Conservation (phyloP, 148 eudicot species). For the Amaranthus palmeri region DNA sequence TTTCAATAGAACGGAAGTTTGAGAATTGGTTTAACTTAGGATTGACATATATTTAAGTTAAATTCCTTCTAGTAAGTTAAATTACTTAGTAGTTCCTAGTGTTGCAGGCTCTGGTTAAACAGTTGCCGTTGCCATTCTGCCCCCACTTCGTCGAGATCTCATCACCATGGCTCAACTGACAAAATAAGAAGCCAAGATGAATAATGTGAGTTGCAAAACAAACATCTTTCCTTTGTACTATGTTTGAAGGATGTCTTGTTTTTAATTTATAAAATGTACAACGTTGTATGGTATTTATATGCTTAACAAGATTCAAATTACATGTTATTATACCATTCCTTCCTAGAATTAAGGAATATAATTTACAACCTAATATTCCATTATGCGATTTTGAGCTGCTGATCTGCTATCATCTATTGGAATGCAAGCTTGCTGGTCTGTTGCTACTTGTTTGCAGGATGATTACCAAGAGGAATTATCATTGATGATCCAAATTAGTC, state of each 20-base stretch:
- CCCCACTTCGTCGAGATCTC: constrained; percentile 76
- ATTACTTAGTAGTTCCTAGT: constrained; percentile 46
- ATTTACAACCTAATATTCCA: neutral
- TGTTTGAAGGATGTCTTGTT: neutral
- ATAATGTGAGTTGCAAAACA: constrained; percentile 18
- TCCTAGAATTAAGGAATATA: neutral
- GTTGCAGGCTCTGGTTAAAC: constrained; percentile 45
- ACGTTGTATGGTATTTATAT: constrained; percentile 11
- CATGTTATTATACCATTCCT: neutral
- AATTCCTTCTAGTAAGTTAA: too few relatives aligned
- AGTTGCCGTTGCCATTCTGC: constrained; percentile 55
- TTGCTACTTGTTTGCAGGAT: too few relatives aligned
- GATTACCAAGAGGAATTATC: too few relatives aligned
- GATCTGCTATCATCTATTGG: too few relatives aligned
- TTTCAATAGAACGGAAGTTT: too few relatives aligned
- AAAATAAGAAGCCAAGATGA: constrained; percentile 12
- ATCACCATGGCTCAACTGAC: constrained; percentile 23
- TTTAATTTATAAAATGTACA: neutral
- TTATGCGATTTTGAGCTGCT: neutral
- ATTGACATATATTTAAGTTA: too few relatives aligned
- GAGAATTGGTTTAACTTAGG: too few relatives aligned
- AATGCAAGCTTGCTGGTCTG: too few relatives aligned
- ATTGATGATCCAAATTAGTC: too few relatives aligned
- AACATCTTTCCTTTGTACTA: constrained; percentile 2
- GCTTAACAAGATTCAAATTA: neutral